These are phyloP conservation scores for Termitomyces eurrhizus DNA, from an alignment of 768 basidiomycete species.

Conservation along the genomic window DNA sequence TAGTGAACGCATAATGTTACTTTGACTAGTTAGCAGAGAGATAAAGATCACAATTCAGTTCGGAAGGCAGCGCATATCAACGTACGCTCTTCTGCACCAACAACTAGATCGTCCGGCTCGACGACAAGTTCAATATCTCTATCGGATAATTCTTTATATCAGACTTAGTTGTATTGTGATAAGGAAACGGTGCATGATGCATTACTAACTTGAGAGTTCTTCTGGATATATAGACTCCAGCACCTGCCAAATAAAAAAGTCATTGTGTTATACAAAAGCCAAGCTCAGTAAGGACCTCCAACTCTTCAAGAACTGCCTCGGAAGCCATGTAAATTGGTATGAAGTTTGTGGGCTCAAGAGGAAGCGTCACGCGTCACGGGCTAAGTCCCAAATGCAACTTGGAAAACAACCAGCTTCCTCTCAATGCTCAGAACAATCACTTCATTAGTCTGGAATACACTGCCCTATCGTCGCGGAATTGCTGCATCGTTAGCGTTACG, in stretches of 20 bases:
- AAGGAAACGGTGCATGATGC: slow-evolving; percentile 16
- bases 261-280: slow-evolving; percentile 5
- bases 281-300: slow-evolving; percentile 58
- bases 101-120: slow-evolving; percentile 77
- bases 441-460: slow-evolving; percentile 8
- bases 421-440: slow-evolving; percentile 10
- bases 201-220: slow-evolving; percentile 82
- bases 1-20: slow-evolving; percentile 74
- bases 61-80: slow-evolving; percentile 10
- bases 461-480: slow-evolving; percentile 1
- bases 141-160: slow-evolving; percentile 75
- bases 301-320: slow-evolving; percentile 78
- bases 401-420: neutral
- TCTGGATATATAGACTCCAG: slow-evolving; percentile 95
- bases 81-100: slow-evolving; percentile 58
- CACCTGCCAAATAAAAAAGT: slow-evolving; percentile 46
- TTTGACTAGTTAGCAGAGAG: slow-evolving; percentile 49
- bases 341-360: neutral
- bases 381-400: neutral
- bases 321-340: slow-evolving; percentile 45
- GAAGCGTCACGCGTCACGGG: neutral
- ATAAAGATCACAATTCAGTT: slow-evolving; percentile 10
- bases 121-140: slow-evolving; percentile 78
- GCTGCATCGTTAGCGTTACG: slow-evolving; percentile 1
- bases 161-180: slow-evolving; percentile 21